Base-by-base conservation (phyloP, 1,139 yeast species). In the Blastobotrys raffinosifermentans region DNA sequence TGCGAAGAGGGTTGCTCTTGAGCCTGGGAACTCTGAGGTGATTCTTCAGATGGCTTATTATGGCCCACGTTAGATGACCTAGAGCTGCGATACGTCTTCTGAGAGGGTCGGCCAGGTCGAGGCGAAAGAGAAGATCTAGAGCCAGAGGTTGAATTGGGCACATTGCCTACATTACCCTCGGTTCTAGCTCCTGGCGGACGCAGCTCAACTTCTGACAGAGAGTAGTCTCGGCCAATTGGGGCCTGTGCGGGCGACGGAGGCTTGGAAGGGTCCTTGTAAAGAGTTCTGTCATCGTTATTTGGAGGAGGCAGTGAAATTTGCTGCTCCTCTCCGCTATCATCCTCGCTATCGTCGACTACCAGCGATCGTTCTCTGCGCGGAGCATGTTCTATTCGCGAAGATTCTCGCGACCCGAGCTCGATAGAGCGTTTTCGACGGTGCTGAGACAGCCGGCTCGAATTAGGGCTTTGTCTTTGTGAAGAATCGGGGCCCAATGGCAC, bases 211-310 rank as follows among this genome's bases (percentile, higher is more conserved):
- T n/a, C n/a, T n/a, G n/a, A n/a, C n/a, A n/a, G n/a, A n/a, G 21
- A 20, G 19, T 30, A 29, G 32, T 21, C 36, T 27, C 16, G 27
- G 23, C 19, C 37, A 31, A 19, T 34, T 23, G 36, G 39, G 22
- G 17, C 38, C 34, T 23, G 50, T 32, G 29, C 39, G 2, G 48
- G 47, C 10, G 48, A 41, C 3, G 43, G 41, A 10, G 44, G 34
- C 33, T 45, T 46, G 22, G 44, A 43, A 8, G 49, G 47, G 20
- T 45, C 51, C 13, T 37, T 29, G 23, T 26, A 27, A 13, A 22
- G 29, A 23, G 25, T 29, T 3, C 21, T 19, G 4, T 13, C 14
- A 20, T 31, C 29, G 4, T 25, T 11, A 9, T 35, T 19, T 1
- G 43, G 46, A 2, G 47, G 47, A 5, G 45, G 43, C 10, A 40